Evolutionary conservation across 2,329 filamentous ascomycete genomes (phyloP), one percentile per base, ranked within the genome.

Genomic region (Colletotrichum sp.): DNA sequence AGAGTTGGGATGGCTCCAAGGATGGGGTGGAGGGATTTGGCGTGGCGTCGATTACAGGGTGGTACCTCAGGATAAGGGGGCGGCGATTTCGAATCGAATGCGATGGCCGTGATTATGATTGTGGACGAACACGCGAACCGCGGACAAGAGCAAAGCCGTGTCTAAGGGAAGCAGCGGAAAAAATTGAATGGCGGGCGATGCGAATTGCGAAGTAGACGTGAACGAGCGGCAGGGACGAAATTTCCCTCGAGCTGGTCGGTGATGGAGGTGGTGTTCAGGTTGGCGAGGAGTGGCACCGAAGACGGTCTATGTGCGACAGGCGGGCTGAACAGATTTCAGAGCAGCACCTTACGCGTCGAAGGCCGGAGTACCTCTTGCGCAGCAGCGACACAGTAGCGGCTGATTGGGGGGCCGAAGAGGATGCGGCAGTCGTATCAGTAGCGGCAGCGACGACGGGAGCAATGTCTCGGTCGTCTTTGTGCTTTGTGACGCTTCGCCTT

Each of bases 161-260:
- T 75, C 69, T 68, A 34, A 28, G 71, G 27, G 43, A 68, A 73
- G 70, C 69, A 73, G 64, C 34, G 36, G 30, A 52, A 52, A 43
- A 72, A 25, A 39, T 52, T n/a, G 52, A 48, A 39, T 34, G 34
- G 36, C 60, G 62, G 69, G 43, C 73, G 62, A 72, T 68, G 73
- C 43, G 43, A 64, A 73, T 68, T 71, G 73, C 69, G 18, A 75
- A 67, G 73, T 64, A 36, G 27, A 75, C 73, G 73, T 75, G 73
- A 76, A 76, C 74, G 74, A 76, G 74, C 74, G 74, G 74, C 74
- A 76, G 74, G 74, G 71, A 73, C 73, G 62, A 72, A 67, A 34
- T 72, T 75, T 73, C 73, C 73, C 73, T 75, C 69, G 69, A 75
- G 73, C 69, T 5, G 67, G 61, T 60, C 72, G 73, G 73, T 52